phyloP scores from a whole-genome alignment of 192 early-diverging fungal genomes.

The Umbelopsis vinacea region DNA sequence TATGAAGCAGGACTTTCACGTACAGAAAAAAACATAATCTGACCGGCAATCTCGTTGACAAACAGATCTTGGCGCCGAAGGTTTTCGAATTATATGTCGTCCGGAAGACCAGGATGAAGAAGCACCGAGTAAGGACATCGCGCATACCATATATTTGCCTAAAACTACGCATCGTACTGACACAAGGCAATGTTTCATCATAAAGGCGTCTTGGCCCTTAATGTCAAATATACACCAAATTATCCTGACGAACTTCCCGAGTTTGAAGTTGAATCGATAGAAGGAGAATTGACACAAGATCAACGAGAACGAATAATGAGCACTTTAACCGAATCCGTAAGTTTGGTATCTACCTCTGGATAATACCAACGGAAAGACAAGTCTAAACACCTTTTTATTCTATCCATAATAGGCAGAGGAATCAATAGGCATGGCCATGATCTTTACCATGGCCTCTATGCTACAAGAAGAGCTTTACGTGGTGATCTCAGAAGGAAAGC shows the following conservation, averaged over 20 bases:
- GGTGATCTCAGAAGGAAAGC: slow-evolving; percentile 59
- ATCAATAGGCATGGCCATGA: slow-evolving; percentile 90
- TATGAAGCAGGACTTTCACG: slow-evolving; percentile 18
- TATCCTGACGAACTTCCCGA: slow-evolving; percentile 76
- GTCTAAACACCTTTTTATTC: too few relatives aligned
- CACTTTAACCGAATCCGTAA: slow-evolving; percentile 31
- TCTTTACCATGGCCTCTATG: slow-evolving; percentile 79
- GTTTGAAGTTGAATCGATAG: slow-evolving; percentile 59
- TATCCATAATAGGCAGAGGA: slow-evolving; percentile 57
- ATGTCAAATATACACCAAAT: slow-evolving; percentile 69
- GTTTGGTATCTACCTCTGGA: not conserved
- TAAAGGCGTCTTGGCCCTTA: slow-evolving; percentile 51
- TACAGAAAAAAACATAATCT: not conserved
- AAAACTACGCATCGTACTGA: not conserved
- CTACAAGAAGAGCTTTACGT: slow-evolving; percentile 77
- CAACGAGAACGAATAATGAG: slow-evolving; percentile 42
- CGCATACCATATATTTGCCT: not conserved
- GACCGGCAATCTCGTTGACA: not conserved
- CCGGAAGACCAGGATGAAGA: slow-evolving; percentile 70
- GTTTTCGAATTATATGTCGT: slow-evolving; percentile 61
- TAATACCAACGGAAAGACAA: too few relatives aligned
- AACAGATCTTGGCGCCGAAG: slow-evolving; percentile 40
- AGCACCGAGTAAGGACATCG: slow-evolving; percentile 50
- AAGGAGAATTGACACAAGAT: slow-evolving; percentile 46
- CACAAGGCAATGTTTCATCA: not conserved